Evolutionary conservation across 306 rosid genomes (phyloP).

Genomic region (Mimosa bimucronata): DNA sequence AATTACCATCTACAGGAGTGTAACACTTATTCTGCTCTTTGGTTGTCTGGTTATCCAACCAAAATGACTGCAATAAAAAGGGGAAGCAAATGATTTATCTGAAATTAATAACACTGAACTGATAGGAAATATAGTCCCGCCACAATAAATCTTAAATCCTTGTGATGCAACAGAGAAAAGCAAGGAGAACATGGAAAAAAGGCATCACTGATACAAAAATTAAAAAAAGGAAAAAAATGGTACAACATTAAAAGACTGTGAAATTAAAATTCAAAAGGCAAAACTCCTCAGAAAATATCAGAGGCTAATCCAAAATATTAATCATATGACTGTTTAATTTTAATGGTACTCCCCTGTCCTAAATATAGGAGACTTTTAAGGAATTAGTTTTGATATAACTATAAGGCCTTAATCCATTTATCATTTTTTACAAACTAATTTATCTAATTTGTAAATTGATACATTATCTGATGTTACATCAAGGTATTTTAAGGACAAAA

Average conservation of each 20-base stretch:
- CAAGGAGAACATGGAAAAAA: conserved; percentile 28
- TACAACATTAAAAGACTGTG: conserved; percentile 7
- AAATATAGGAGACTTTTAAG: too few relatives aligned
- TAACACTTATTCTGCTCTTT: conserved; percentile 51
- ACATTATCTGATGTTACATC: too few relatives aligned
- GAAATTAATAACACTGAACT: conserved; percentile 21
- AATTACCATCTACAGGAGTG: conserved; percentile 65
- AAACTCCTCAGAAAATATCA: not conserved
- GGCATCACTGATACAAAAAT: conserved; percentile 11
- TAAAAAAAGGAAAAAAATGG: not conserved
- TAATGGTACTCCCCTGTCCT: not conserved
- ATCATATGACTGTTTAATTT: not conserved
- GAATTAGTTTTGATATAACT: too few relatives aligned
- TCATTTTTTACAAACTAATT: too few relatives aligned
- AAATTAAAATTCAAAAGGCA: not conserved
- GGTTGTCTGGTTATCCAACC: conserved; percentile 79
- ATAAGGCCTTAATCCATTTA: too few relatives aligned
- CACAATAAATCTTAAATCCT: conserved; percentile 2
- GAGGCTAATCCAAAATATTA: not conserved
- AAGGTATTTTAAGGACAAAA: too few relatives aligned
- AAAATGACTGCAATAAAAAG: conserved; percentile 78
- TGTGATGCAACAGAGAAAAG: conserved; percentile 21
- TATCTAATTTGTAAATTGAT: too few relatives aligned
- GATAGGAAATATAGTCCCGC: conserved; percentile 18
- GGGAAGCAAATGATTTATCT: conserved; percentile 15